Evolutionary conservation across 1,139 yeast genomes (phyloP).

Genomic region (Taiozyma sp.): DNA sequence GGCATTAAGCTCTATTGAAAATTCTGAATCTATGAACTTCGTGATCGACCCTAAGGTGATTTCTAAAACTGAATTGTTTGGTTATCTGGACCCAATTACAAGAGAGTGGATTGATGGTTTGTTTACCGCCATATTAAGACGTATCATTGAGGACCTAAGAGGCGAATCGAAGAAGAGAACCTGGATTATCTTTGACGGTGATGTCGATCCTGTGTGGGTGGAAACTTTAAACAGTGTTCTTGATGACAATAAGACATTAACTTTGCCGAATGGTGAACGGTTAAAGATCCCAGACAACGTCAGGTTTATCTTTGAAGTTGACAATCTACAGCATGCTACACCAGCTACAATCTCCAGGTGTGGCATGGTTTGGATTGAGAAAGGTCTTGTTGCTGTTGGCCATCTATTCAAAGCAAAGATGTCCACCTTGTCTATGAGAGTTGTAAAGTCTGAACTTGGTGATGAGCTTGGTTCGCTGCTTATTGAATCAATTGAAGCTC

Average conservation of each 20-base stretch:
- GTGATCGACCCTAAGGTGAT: slow-evolving; percentile 74
- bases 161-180: slow-evolving; percentile 54
- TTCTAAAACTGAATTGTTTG: slow-evolving; percentile 64
- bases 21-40: slow-evolving; percentile 36
- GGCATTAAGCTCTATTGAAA: slow-evolving; percentile 36
- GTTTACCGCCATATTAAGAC: slow-evolving; percentile 65
- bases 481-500: slow-evolving; percentile 12
- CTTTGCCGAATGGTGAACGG: slow-evolving; percentile 90
- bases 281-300: slow-evolving; percentile 61
- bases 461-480: neutral
- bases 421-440: slow-evolving; percentile 9
- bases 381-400: slow-evolving; percentile 26
- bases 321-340: slow-evolving; percentile 61
- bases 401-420: slow-evolving; percentile 24
- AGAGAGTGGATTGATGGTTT: slow-evolving; percentile 94
- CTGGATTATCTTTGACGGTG: slow-evolving; percentile 92
- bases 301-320: slow-evolving; percentile 74
- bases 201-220: slow-evolving; percentile 92
- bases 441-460: slow-evolving; percentile 10
- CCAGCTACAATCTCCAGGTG: slow-evolving; percentile 94
- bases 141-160: slow-evolving; percentile 49
- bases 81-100: slow-evolving; percentile 67
- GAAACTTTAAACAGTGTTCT: slow-evolving; percentile 87
- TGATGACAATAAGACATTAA: slow-evolving; percentile 79
- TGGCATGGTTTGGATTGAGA: slow-evolving; percentile 79